Base-by-base conservation (phyloP, 805 yeast species). In the Pichia sporocuriosa region DNA sequence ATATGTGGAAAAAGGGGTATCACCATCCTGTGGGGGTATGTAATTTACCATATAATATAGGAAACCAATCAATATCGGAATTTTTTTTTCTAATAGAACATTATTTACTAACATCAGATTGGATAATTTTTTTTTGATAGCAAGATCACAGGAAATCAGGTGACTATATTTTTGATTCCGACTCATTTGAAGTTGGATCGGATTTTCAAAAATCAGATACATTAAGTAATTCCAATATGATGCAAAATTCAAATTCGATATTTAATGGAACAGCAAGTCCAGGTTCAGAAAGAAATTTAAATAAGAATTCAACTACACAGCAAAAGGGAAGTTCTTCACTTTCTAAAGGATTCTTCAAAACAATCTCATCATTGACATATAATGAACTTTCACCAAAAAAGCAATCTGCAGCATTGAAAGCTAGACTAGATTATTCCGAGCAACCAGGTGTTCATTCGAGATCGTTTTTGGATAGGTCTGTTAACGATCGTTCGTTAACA, bases 1-100 rank as follows among this genome's bases (percentile, higher is more conserved):
- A 11, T 4, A 55, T 55, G 59, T 52, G 63, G 49, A 60, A 55
- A 41, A 56, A 53, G 31, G 66, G 66, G 15, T 61, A 61, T 41
- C 62, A 59, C 17, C 58, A 60, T 31, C 57, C 65, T 7, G 36
- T 54, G 16, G 52, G 48, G 36, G 64, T 59, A 55, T 35, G 63
- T 48, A 15, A 6, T 2, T 21, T 15, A n/a, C n/a, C n/a, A n/a
- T n/a, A n/a, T n/a, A n/a, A n/a, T n/a, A n/a, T n/a, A n/a, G n/a
- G n/a, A n/a, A n/a, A n/a, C n/a, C n/a, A n/a, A n/a, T n/a, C n/a
- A 6, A 24, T 11, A 22, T 6, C 9, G 26, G 8, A 8, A 24
- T 24, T 8, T 24, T 29, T 4, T 16, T 19, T 36, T 21, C 15
- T 21, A n/a, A 32, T 2, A 6, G 9, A 17, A 5, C 10, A 4